Evolutionary conservation across 495 filamentous ascomycete genomes (phyloP), one percentile per base, ranked within the genome.

Genomic region (Sordaria brevicollis): DNA sequence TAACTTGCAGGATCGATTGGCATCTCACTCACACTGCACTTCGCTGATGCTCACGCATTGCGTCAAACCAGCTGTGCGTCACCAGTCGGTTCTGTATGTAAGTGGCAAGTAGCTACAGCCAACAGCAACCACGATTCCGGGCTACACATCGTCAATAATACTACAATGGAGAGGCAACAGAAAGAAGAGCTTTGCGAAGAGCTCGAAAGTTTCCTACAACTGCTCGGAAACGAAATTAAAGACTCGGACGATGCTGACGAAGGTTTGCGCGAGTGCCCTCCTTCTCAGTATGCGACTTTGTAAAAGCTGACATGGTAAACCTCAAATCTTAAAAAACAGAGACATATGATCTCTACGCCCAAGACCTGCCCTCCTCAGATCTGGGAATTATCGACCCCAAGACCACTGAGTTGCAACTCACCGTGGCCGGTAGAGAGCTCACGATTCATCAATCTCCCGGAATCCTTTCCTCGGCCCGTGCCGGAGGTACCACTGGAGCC

Each of bases 401-500:
- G 70, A 85, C 90, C 17, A 74, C 84, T 1, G 79, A 81, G 15
- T 73, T 97, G 67, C 88, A 95, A 15, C 73, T 97, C 68, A 85
- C 86, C 29, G 84, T 97, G 73, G 86, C 82, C 70, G 88, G 83
- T 57, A 83, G 83, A 68, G 92, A 96, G 74, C 86, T 95, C 66
- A 87, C 85, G 13, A 92, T 97, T 75, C 86, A 89, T 70, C 95
- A 99, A 78, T 97, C 93, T 1, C 95, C 94, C 9, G 87, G 87
- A 3, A 79, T 97, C 11, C 85, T 99, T 9, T 86, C 88, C 2
- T 95, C 93, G 7, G 87, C 89, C 70, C 89, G 93, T 17, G 85
- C 87, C 25, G 89, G 89, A 19, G 96, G 95, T 1, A 99, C 95
- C 1, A 99, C 95, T 4, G 95, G 95, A 69, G 93, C 94, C 76